Evolutionary conservation across 768 basidiomycete genomes (phyloP), one percentile per base, ranked within the genome.

Genomic region (Phylloporus scabripes): DNA sequence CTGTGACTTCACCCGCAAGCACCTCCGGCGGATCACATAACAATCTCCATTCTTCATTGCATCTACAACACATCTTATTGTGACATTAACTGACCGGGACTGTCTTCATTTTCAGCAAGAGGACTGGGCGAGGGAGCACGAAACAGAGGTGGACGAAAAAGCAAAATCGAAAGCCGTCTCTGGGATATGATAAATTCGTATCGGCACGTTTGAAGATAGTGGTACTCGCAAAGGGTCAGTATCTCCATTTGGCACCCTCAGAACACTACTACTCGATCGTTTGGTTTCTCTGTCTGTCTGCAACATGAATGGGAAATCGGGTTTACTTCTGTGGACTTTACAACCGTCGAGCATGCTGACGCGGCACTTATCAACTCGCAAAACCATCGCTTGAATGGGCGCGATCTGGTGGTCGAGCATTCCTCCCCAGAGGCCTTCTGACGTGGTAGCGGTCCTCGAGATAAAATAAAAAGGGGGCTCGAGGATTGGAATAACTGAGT

Each of bases 191-290:
- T 92, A 92, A 63, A 72, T 99, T 24, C 82, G 95, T 6, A 78
- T 99, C 79, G 93, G 92, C 4, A 94, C 93, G 15, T 99, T 99
- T 56, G 92, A 97, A 64, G 95, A 99, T 66, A 88, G 82, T 42
- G 96, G 95, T 8, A 69, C 80, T 46, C 98, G 95, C 71, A 99
- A 98, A 76, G 95, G 95, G 95, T 96, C 42, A 39, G 61, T 52
- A 15, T 61, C 50, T 8, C 15, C 14, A 21, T 77, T 72, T 1
- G 23, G 4, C 40, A 10, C 37, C 17, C 12, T 34, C 24, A 18
- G 12, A 18, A 38, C 20, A 3, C 37, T 42, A 11, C 39, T 49
- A 1, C 17, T 29, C 5, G 23, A 33, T n/a, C 21, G 3, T 5
- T 39, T n/a, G 15, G 11, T 9, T 5, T 12, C 29, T n/a, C 17